Conservation (phyloP, 208 protist species). For the Ichthyophonus hoferi region DNA sequence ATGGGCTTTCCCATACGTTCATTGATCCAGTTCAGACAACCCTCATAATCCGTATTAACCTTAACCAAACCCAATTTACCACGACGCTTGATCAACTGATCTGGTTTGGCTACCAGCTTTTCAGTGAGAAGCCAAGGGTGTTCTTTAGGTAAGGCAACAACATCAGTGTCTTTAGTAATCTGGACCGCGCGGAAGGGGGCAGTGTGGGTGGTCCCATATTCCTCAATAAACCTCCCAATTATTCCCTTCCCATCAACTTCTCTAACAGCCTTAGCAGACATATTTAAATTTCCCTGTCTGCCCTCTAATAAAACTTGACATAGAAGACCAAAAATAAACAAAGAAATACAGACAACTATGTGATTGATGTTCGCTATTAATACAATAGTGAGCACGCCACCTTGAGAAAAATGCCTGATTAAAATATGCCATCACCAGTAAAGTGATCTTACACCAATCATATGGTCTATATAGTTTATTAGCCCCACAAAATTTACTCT, state of each 20-base stretch:
- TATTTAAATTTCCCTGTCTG: conserved; percentile 21
- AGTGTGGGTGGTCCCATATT: not conserved
- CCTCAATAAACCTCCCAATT: conserved; percentile 49
- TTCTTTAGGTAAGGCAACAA: conserved; percentile 31
- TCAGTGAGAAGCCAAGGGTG: conserved; percentile 60
- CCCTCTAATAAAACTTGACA: not conserved
- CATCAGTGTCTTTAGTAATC: conserved; percentile 35
- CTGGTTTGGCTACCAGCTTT: conserved; percentile 74
- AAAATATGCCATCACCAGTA: no score
- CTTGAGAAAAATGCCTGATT: no score
- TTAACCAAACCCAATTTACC: conserved; percentile 71
- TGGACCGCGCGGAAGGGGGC: not conserved
- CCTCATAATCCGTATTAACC: conserved; percentile 65
- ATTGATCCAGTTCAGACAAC: conserved; percentile 59
- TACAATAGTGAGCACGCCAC: no score
- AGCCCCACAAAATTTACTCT: no score
- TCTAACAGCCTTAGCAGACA: conserved; percentile 68
- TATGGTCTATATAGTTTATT: no score
- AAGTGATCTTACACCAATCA: no score
- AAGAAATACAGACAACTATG: no score
- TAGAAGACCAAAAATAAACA: no score
- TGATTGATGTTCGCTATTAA: no score
- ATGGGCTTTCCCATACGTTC: conserved; percentile 52
- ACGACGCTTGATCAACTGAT: conserved; percentile 69
- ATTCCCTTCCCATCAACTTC: conserved; percentile 66